A percentile compares a stretch with the other conserved stretches of the same genome.
These are phyloP conservation scores for Quercus bicolor DNA, from an alignment of 306 rosid species.

Conservation along the genomic window DNA sequence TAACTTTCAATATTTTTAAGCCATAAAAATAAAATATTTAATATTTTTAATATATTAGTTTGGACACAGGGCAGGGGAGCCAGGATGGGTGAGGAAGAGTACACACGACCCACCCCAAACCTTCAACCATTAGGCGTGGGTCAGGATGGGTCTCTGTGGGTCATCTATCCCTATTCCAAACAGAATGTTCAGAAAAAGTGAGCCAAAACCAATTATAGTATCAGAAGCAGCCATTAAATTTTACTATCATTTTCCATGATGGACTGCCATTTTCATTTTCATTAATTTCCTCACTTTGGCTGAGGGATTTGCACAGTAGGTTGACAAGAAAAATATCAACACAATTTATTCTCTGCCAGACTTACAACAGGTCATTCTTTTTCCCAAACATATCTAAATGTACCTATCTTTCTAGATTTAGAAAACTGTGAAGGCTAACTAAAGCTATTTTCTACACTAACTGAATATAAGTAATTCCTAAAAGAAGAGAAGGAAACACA, in stretches of 20 bases:
- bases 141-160: too few relatives aligned
- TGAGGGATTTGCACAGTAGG: neutral
- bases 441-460: neutral
- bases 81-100: too few relatives aligned
- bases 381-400: neutral
- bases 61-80: too few relatives aligned
- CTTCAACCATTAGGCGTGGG: too few relatives aligned
- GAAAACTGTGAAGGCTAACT: neutral
- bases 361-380: neutral
- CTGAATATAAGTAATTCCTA: neutral
- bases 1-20: too few relatives aligned
- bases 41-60: too few relatives aligned
- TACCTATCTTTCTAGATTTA: neutral
- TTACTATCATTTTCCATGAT: neutral
- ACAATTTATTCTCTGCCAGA: neutral
- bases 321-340: neutral
- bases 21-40: too few relatives aligned
- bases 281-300: neutral
- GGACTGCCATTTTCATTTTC: neutral
- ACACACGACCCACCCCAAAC: too few relatives aligned
- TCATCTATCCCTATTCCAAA: too few relatives aligned
- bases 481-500: neutral
- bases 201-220: neutral
- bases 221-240: neutral
- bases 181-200: neutral